These are phyloP conservation scores for Phycomyces nitens DNA, from an alignment of 192 early-diverging fungal species.

Conservation along the genomic window DNA sequence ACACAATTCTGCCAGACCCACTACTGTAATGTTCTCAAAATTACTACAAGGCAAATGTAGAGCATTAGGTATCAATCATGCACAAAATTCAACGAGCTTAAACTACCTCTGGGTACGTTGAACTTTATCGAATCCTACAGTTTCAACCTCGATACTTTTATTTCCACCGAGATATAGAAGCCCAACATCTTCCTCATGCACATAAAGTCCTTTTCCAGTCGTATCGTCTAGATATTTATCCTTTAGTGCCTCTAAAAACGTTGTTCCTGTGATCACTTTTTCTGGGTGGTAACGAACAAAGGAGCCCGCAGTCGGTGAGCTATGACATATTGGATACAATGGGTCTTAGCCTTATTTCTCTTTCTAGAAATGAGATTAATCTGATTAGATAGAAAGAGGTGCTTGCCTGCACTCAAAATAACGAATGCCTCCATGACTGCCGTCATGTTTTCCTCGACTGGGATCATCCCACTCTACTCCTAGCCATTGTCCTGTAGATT, in stretches of 20 bases:
- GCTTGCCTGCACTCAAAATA: constrained; percentile 55
- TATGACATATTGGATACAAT: too few relatives aligned
- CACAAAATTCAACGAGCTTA: too few relatives aligned
- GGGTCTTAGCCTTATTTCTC: background rate
- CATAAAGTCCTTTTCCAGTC: constrained; percentile 4
- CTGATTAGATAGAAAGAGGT: background rate
- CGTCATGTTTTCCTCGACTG: constrained; percentile 57
- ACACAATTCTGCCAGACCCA: constrained; percentile 18
- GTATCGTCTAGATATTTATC: constrained; percentile 39
- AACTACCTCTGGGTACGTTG: constrained; percentile 38
- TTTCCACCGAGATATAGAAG: constrained; percentile 41
- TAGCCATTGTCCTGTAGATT: constrained; percentile 52
- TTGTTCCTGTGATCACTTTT: constrained; percentile 40
- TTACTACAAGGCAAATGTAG: background rate
- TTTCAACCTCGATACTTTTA: constrained; percentile 46
- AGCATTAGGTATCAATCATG: background rate
- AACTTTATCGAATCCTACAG: constrained; percentile 52
- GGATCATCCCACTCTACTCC: constrained; percentile 64
- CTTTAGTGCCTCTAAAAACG: constrained; percentile 40
- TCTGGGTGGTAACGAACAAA: constrained; percentile 47
- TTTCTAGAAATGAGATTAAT: background rate
- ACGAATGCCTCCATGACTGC: constrained; percentile 42
- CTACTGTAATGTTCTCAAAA: constrained; percentile 16
- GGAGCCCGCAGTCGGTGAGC: constrained; percentile 46
- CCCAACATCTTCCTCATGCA: constrained; percentile 28